Base-by-base conservation (phyloP, 2,329 filamentous ascomycete species). In the Calonectria montana region DNA sequence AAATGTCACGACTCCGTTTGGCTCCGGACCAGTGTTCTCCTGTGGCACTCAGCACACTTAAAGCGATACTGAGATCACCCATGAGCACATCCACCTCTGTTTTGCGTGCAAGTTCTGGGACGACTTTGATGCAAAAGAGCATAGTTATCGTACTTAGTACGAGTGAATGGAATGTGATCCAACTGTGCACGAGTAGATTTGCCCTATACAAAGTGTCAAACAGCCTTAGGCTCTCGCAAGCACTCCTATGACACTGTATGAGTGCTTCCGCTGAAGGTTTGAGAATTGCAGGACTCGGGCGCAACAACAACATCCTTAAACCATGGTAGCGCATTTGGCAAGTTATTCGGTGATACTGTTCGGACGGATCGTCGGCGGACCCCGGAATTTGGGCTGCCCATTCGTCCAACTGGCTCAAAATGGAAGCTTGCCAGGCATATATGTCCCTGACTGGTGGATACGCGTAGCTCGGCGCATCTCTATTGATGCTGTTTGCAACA, bases 11-110 rank as follows among this genome's bases (percentile, higher is more conserved):
- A 55, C 84, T 84, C 15, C 84, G 81, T 69, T 86, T 87, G 0
- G 87, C 88, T 5, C 87, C 87, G 0, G 83, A 81, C 87, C 88
- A 90, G 69, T 89, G 85, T 69, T 89, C 88, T 1, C 86, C 88
- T 3, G 84, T 85, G 2, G 87, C 87, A 43, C 87, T 87, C 2
- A 90, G 78, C 0, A 89, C 83, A 16, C 86, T 87, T 13, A 87
- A 78, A 0, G 85, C 81, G 1, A 83, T 82, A 25, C 83, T 83
- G 13, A 88, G 75, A 27, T 87, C 84, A 0, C 79, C 80, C 70
- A 85, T 83, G 3, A 89, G 76, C 1, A 81, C 79, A 15, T 86
- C 83, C 2, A 84, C 67, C 3, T 84, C 81, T 1, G 83, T 82
- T 1, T 79, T 77, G 1, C 78, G 77, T 1, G 85, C 82, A 21